phyloP scores from a whole-genome alignment of 2,329 filamentous ascomycete species.

The Fusarium decemcellulare region DNA sequence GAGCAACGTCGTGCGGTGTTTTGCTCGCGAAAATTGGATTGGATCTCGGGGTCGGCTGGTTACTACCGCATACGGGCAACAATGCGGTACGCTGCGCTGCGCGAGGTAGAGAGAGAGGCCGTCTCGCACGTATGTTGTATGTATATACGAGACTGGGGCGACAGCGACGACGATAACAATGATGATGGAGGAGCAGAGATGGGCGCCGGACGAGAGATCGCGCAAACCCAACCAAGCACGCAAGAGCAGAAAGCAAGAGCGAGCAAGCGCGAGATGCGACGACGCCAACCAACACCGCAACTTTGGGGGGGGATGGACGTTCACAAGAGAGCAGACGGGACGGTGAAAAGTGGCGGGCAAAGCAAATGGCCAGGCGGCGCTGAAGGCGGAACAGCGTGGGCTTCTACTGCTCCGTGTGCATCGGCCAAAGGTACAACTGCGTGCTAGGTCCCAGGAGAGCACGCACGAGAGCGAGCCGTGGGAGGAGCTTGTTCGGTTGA shows the following conservation, averaged over 20 bases:
- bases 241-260: slow-evolving; percentile 15
- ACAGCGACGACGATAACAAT: neutral
- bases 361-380: slow-evolving; percentile 33
- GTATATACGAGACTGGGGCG: neutral
- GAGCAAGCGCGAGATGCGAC: slow-evolving; percentile 47
- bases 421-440: too few species aligned
- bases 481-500: neutral
- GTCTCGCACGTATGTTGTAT: slow-evolving; percentile 2
- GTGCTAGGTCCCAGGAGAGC: neutral
- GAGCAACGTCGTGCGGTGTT: slow-evolving; percentile 2
- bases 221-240: slow-evolving; percentile 10
- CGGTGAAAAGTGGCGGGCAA: slow-evolving; percentile 31
- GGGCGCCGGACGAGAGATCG: slow-evolving; percentile 15
- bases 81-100: slow-evolving; percentile 1
- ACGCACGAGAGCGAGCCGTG: slow-evolving; percentile 1
- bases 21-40: slow-evolving; percentile 20
- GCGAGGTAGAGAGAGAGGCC: too few species aligned
- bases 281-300: slow-evolving; percentile 43
- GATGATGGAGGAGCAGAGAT: slow-evolving; percentile 17
- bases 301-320: slow-evolving; percentile 19
- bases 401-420: too few species aligned
- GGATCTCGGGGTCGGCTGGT: slow-evolving; percentile 24
- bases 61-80: slow-evolving; percentile 37
- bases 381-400: neutral
- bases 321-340: slow-evolving; percentile 11